Evolutionary conservation across 345 rosid species (phyloP).

Genomic region (Populus davidiana): DNA sequence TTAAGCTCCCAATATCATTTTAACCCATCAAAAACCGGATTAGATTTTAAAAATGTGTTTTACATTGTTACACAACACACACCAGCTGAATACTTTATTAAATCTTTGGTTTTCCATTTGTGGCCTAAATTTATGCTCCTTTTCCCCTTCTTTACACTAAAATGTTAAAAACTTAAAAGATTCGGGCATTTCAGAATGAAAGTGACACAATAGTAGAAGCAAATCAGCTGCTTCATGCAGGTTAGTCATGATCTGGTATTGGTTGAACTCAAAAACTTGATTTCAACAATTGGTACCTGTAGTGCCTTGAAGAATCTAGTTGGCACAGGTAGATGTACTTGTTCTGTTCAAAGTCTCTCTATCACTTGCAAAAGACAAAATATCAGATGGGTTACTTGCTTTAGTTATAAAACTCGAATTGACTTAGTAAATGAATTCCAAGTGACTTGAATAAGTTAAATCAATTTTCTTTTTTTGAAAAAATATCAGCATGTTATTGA

Average conservation of each 20-base stretch:
- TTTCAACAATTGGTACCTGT: neutral
- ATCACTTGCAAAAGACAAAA: neutral
- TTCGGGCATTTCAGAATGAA: neutral
- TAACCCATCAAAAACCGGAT: too few relatives aligned
- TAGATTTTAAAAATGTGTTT: too few relatives aligned
- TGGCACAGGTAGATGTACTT: neutral
- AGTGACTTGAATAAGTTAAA: too few relatives aligned
- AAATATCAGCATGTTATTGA: too few relatives aligned
- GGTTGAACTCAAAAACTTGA: neutral
- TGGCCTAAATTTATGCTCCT: neutral
- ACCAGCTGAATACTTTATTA: neutral
- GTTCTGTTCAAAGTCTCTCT: neutral
- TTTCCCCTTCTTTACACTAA: neutral
- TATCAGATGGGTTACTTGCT: neutral
- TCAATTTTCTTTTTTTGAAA: too few relatives aligned
- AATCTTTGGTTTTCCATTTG: neutral
- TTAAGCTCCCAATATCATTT: rapidly evolving
- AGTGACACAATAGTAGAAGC: neutral
- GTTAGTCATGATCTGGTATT: neutral
- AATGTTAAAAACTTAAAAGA: neutral
- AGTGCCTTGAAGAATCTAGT: neutral
- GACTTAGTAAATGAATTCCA: too few relatives aligned
- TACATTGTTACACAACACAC: too few relatives aligned
- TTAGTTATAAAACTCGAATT: too few relatives aligned
- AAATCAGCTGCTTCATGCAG: neutral